A percentile compares a stretch with the other conserved stretches of the same genome.
phyloP scores from a whole-genome alignment of 2,329 filamentous ascomycete genomes.

The Fragosphaeria purpurea region DNA sequence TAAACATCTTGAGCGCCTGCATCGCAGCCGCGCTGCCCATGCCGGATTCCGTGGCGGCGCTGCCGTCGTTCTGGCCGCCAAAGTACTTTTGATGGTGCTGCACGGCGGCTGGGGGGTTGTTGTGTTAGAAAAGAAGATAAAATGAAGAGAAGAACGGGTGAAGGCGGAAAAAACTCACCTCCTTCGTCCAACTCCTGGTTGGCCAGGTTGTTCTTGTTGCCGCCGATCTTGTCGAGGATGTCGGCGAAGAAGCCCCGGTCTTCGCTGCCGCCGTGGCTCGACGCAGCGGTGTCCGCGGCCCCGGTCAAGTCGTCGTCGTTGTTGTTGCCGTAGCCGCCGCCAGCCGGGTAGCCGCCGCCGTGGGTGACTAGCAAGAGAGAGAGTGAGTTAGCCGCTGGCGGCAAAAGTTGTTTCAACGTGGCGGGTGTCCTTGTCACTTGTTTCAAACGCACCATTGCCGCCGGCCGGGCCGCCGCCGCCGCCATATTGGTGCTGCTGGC shows the following conservation, averaged over 20 bases:
- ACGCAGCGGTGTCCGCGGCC: conserved; percentile 38
- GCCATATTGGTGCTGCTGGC: conserved; percentile 1
- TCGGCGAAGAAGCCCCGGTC: conserved; percentile 38
- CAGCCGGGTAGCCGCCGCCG: conserved; percentile 21
- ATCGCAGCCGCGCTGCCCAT: conserved; percentile 68
- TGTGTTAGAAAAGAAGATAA: not conserved
- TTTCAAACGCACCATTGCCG: conserved; percentile 10
- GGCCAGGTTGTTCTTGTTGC: conserved; percentile 40
- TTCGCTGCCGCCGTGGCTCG: conserved; percentile 31
- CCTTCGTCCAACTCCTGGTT: conserved; percentile 40
- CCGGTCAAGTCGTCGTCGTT: conserved; percentile 38
- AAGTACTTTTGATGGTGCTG: conserved; percentile 69
- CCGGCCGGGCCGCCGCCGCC: conserved; percentile 10
- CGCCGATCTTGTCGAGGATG: conserved; percentile 35
- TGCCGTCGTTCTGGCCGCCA: conserved; percentile 35
- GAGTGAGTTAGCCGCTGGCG: not conserved
- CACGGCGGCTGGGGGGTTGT: conserved; percentile 45
- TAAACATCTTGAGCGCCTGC: conserved; percentile 75
- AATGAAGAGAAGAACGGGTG: not conserved
- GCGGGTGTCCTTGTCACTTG: not conserved
- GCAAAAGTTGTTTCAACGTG: not conserved
- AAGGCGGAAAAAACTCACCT: conserved; percentile 22
- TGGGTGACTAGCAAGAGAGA: conserved; percentile 14
- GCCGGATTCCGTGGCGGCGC: conserved; percentile 37
- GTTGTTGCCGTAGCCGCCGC: conserved; percentile 26